phyloP scores from a whole-genome alignment of 495 filamentous ascomycete genomes.

The Aspergillus hancockii region DNA sequence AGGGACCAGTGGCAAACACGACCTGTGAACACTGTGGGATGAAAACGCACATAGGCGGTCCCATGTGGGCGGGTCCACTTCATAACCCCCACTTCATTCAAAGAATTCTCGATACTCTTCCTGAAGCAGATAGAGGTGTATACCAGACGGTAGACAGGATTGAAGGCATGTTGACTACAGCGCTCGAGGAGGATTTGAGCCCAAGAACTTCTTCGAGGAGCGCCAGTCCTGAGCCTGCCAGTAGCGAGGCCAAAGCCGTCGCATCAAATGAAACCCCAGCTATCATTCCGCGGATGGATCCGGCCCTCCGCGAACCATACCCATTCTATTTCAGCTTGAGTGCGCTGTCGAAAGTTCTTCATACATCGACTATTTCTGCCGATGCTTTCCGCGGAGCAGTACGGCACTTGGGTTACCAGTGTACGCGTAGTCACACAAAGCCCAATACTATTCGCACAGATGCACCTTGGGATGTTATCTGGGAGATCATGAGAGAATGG shows the following conservation, averaged over 20 bases:
- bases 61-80: constrained; percentile 91
- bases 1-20: constrained; percentile 61
- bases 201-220: constrained; percentile 19
- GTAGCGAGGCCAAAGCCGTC: constrained; percentile 15
- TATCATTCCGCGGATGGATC: constrained; percentile 46
- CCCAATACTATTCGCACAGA: constrained; percentile 88
- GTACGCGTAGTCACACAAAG: constrained; percentile 81
- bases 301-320: constrained; percentile 61
- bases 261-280: constrained; percentile 27
- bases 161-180: constrained; percentile 87
- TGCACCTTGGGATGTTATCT: constrained; percentile 83
- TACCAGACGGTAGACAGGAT: constrained; percentile 81
- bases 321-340: constrained; percentile 89
- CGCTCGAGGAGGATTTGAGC: constrained; percentile 69
- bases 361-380: constrained; percentile 72
- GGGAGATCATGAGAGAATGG: constrained; percentile 96
- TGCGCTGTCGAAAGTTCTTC: constrained; percentile 68
- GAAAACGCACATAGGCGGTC: constrained; percentile 84
- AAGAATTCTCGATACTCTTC: constrained; percentile 67
- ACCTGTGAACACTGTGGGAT: constrained; percentile 80
- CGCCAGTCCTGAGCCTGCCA: constrained; percentile 7
- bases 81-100: constrained; percentile 82
- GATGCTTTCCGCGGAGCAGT: constrained; percentile 78
- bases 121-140: constrained; percentile 56
- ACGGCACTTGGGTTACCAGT: constrained; percentile 73